phyloP scores from a whole-genome alignment of 2,329 filamentous ascomycete species.

The Aspergillus pseudotamarii region DNA sequence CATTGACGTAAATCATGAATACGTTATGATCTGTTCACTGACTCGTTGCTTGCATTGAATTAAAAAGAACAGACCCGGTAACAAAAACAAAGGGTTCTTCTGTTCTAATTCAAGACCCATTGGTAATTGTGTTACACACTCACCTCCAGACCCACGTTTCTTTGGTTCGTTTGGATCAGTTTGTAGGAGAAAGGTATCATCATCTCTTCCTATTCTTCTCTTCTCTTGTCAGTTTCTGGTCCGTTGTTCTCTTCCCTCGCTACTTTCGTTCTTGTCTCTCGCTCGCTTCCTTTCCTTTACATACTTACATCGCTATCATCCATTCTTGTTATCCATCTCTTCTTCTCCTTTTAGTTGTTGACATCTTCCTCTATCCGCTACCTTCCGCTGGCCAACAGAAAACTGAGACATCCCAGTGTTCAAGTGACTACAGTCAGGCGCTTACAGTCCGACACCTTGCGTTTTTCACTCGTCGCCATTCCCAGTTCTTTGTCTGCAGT shows the following conservation, averaged over 20 bases:
- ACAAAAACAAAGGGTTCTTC: constrained; percentile 1
- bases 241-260: constrained; percentile 5
- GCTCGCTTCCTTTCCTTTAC: constrained; percentile 11
- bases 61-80: neutral
- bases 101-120: neutral
- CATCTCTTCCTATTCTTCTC: constrained; percentile 17
- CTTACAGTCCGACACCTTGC: constrained; percentile 17
- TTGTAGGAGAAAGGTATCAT: constrained; percentile 22
- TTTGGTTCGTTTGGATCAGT: constrained; percentile 4
- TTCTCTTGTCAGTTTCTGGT: constrained; percentile 8
- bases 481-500: neutral
- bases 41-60: neutral
- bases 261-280: constrained; percentile 6
- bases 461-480: constrained; percentile 4
- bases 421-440: constrained; percentile 20
- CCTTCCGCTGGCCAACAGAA: constrained; percentile 2
- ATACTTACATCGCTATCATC: neutral
- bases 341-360: neutral
- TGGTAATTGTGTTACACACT: constrained; percentile 12
- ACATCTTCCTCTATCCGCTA: constrained; percentile 7
- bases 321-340: constrained; percentile 11
- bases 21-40: neutral
- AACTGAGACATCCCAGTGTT: constrained; percentile 17
- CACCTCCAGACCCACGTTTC: constrained; percentile 17
- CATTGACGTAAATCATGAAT: neutral